These are phyloP conservation scores for Schrenkiella parvula DNA, from an alignment of 345 rosid genomes.

Conservation along the genomic window DNA sequence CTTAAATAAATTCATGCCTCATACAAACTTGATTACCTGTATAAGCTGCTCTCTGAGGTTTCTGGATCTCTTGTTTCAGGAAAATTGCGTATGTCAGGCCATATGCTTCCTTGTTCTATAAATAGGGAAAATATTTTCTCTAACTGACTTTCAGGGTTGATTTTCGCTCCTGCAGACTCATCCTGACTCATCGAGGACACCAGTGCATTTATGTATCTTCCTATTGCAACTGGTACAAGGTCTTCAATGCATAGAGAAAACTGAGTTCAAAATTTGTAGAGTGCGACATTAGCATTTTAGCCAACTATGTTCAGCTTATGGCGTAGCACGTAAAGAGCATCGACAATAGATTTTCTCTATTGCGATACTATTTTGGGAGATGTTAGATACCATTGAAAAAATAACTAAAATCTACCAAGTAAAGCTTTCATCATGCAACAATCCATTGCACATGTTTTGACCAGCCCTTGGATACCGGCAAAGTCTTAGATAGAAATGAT, in stretches of 20 bases:
- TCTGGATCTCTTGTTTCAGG: constrained; percentile 67
- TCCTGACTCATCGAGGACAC: constrained; percentile 54
- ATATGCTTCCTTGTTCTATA: constrained; percentile 87
- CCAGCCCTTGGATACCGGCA: constrained; percentile 1
- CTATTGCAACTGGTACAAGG: constrained; percentile 83
- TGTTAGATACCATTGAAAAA: background rate
- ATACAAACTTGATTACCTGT: constrained; percentile 51
- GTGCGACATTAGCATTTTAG: constrained; percentile 15
- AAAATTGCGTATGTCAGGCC: constrained; percentile 79
- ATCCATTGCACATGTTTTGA: constrained; percentile 5
- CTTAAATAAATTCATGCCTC: constrained; percentile 11
- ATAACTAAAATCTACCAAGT: constrained; percentile 6
- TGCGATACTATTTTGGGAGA: background rate
- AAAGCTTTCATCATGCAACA: constrained; percentile 6
- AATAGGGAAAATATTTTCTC: constrained; percentile 87
- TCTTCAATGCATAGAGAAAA: constrained; percentile 91
- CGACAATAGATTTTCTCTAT: background rate
- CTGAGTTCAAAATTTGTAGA: constrained; percentile 42
- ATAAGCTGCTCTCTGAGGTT: constrained; percentile 71
- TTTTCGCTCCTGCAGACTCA: constrained; percentile 39
- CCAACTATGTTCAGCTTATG: constrained; percentile 3
- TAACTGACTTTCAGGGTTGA: constrained; percentile 49
- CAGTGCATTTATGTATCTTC: constrained; percentile 73
- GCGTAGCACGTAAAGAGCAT: constrained; percentile 17
- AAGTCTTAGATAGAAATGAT: constrained; percentile 3